phyloP scores from a whole-genome alignment of 2,329 filamentous ascomycete genomes.

The Fusarium subglutinans region DNA sequence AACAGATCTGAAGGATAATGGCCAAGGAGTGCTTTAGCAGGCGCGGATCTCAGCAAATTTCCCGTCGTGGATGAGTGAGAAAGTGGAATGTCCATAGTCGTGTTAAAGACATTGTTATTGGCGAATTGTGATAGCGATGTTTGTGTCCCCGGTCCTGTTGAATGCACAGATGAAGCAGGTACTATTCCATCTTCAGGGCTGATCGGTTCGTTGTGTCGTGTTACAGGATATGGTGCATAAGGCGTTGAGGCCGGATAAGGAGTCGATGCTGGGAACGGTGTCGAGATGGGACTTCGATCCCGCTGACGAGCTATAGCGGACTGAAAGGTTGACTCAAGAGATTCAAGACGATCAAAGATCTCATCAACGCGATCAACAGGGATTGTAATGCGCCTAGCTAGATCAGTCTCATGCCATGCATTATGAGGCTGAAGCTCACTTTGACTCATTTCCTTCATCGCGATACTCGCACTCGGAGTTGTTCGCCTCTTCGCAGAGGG shows the following conservation, averaged over 20 bases:
- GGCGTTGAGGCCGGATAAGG: background rate
- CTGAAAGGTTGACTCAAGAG: slow-evolving; percentile 20
- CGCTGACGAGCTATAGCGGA: slow-evolving; percentile 14
- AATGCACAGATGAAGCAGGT: slow-evolving; percentile 13
- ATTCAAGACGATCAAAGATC: slow-evolving; percentile 30
- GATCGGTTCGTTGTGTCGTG: slow-evolving; percentile 15
- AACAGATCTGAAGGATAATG: slow-evolving; percentile 33
- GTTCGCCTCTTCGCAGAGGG: slow-evolving; percentile 32
- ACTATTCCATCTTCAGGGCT: slow-evolving; percentile 10
- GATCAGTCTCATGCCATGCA: rapidly evolving
- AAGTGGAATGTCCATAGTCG: slow-evolving; percentile 33
- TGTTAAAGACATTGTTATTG: slow-evolving; percentile 35
- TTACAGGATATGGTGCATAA: background rate
- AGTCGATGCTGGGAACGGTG: slow-evolving; percentile 7
- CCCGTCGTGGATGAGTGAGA: slow-evolving; percentile 32
- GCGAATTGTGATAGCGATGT: slow-evolving; percentile 25
- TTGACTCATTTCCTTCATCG: slow-evolving; percentile 14
- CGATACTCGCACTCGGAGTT: slow-evolving; percentile 34
- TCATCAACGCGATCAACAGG: slow-evolving; percentile 30
- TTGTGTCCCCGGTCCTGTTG: slow-evolving; percentile 17
- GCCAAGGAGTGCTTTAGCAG: slow-evolving; percentile 11
- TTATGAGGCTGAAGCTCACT: background rate
- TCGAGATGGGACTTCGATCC: slow-evolving; percentile 12
- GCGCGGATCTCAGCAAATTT: slow-evolving; percentile 24
- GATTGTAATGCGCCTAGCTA: background rate